phyloP scores from a whole-genome alignment of 805 yeast genomes.

The Sugiyamaella marilandica region DNA sequence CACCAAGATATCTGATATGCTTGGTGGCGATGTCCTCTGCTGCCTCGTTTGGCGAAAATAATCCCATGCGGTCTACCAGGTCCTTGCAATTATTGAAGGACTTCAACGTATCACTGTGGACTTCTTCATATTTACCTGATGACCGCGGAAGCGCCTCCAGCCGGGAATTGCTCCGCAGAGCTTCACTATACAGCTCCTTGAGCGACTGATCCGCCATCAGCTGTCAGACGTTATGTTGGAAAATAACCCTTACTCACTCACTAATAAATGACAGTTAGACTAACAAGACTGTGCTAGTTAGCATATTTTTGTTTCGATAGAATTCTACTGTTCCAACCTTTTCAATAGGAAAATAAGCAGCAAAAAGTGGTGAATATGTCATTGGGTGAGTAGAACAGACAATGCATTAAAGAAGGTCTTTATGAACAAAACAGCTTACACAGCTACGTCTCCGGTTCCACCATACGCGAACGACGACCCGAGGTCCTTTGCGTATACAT shows the following conservation, averaged over 20 bases:
- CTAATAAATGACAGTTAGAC: too few relatives aligned
- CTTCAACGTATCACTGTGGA: constrained; percentile 36
- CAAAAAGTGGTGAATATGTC: too few relatives aligned
- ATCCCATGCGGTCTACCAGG: constrained; percentile 43
- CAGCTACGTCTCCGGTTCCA: constrained; percentile 1
- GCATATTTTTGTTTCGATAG: too few relatives aligned
- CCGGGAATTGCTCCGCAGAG: constrained; percentile 2
- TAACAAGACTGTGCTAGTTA: too few relatives aligned
- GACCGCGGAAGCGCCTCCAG: background rate
- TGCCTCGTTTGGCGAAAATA: constrained; percentile 70
- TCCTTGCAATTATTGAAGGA: constrained; percentile 43
- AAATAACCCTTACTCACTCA: too few relatives aligned
- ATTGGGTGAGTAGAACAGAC: too few relatives aligned
- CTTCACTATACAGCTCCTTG: constrained; percentile 13
- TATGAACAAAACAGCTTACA: too few relatives aligned
- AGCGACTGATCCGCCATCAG: constrained; percentile 10
- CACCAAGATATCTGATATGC: constrained; percentile 54
- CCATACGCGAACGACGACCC: constrained; percentile 60
- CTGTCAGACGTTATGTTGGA: too few relatives aligned
- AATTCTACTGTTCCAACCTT: too few relatives aligned
- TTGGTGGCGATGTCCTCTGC: constrained; percentile 63
- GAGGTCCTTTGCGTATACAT: constrained; percentile 75
- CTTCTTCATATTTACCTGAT: constrained; percentile 19
- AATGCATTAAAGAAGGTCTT: too few relatives aligned
- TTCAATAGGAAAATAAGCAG: too few relatives aligned